Conservation (phyloP, 345 rosid genomes). For the Eucalyptus regnans region DNA sequence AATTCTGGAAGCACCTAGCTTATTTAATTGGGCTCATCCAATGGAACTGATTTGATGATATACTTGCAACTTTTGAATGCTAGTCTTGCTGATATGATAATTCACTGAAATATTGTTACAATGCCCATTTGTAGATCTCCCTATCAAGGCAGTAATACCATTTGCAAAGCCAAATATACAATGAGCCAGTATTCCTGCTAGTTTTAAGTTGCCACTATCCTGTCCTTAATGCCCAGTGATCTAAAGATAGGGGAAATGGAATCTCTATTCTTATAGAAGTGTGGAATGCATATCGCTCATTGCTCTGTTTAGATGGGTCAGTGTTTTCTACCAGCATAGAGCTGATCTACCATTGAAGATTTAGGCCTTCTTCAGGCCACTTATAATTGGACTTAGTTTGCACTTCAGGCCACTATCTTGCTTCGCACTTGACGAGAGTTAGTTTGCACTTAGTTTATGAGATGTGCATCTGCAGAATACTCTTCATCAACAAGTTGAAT, state of each 20-base stretch:
- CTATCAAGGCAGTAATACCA: background rate
- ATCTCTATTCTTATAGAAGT: background rate
- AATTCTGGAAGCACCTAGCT: background rate
- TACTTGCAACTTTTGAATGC: background rate
- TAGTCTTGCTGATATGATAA: background rate
- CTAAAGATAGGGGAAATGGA: background rate
- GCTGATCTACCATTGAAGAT: background rate
- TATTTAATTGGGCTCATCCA: background rate
- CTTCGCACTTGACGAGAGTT: background rate
- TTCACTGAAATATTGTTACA: background rate
- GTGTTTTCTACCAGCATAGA: background rate
- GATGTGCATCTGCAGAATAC: background rate
- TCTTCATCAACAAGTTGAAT: background rate
- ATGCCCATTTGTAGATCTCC: background rate
- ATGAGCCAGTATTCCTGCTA: background rate
- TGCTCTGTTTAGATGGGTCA: background rate
- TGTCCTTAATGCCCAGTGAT: background rate
- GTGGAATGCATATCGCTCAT: background rate
- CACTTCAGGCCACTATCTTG: background rate
- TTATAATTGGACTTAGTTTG: background rate
- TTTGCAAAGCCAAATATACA: background rate
- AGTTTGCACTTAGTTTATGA: background rate
- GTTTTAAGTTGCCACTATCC: background rate
- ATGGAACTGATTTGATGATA: background rate
- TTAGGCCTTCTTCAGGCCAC: background rate